Evolutionary conservation across 2,329 filamentous ascomycete species (phyloP).

Genomic region (Fusarium cicatricum): DNA sequence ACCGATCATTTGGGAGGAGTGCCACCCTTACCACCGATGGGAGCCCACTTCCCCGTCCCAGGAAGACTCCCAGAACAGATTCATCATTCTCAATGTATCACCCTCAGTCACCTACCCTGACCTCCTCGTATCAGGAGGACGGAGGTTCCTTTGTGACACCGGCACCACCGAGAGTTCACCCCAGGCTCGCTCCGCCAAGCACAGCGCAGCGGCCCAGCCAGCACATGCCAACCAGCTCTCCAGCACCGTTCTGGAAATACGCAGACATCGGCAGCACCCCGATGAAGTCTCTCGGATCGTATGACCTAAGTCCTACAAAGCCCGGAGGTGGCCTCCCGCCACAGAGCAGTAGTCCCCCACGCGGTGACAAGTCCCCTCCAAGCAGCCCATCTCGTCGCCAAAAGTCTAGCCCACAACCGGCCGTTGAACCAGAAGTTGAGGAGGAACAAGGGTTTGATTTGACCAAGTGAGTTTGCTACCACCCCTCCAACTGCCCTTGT

Average conservation of each 20-base stretch:
- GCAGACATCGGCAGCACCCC: constrained; percentile 80
- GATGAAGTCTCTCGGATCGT: constrained; percentile 56
- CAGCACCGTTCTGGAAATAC: constrained; percentile 90
- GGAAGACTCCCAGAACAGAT: constrained; percentile 55
- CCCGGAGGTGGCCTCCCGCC: constrained; percentile 51
- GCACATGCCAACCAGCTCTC: constrained; percentile 85
- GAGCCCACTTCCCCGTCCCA: constrained; percentile 67
- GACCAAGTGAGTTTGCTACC: constrained; percentile 58
- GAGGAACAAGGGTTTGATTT: constrained; percentile 66
- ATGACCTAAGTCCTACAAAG: constrained; percentile 69
- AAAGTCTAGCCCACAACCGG: constrained; percentile 42
- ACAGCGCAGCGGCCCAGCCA: constrained; percentile 84
- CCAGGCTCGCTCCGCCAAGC: constrained; percentile 79
- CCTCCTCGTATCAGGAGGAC: constrained; percentile 71
- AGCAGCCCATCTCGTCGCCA: constrained; percentile 60
- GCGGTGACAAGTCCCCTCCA: constrained; percentile 58
- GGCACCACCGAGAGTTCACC: constrained; percentile 76
- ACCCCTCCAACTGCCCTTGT: too few relatives aligned
- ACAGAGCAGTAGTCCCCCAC: constrained; percentile 67
- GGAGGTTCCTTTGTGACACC: constrained; percentile 72
- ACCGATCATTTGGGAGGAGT: constrained; percentile 50
- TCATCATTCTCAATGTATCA: constrained; percentile 59
- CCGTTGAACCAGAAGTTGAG: constrained; percentile 45
- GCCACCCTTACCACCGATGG: constrained; percentile 61
- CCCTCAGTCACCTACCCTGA: constrained; percentile 67